Conservation (phyloP, 768 basidiomycete genomes). For the Scleroderma citrinum region DNA sequence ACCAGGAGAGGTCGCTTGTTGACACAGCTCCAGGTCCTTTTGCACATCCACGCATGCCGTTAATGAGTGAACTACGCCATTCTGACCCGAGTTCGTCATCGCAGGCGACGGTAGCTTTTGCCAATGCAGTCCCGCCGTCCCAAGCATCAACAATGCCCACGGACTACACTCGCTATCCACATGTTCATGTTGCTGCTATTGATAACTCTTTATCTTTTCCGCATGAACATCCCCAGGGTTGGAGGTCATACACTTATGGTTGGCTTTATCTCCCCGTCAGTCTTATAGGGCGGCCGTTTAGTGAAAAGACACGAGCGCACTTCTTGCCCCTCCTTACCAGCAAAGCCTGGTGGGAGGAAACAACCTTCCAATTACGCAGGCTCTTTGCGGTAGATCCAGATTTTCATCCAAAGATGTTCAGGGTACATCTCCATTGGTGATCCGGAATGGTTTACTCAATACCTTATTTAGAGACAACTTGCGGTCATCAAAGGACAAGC, state of each 20-base stretch:
- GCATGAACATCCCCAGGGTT: slow-evolving; percentile 81
- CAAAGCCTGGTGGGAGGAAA: slow-evolving; percentile 88
- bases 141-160: slow-evolving; percentile 30
- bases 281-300: slow-evolving; percentile 81
- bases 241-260: slow-evolving; percentile 79
- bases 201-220: slow-evolving; percentile 92
- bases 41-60: slow-evolving; percentile 60
- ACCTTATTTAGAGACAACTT: slow-evolving; percentile 59
- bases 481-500: slow-evolving; percentile 94
- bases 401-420: slow-evolving; percentile 89
- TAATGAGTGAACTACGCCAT: slow-evolving; percentile 64
- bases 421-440: slow-evolving; percentile 35
- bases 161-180: slow-evolving; percentile 57
- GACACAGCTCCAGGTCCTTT: slow-evolving; percentile 74
- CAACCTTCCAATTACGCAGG: slow-evolving; percentile 68
- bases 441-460: slow-evolving; percentile 4
- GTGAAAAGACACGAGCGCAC: slow-evolving; percentile 72
- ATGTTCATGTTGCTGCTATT: slow-evolving; percentile 89
- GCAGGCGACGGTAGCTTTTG: slow-evolving; percentile 35
- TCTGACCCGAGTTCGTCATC: slow-evolving; percentile 35
- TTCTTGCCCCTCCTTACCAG: slow-evolving; percentile 80
- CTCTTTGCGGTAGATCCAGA: slow-evolving; percentile 79
- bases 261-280: slow-evolving; percentile 86
- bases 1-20: slow-evolving; percentile 70
- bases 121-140: slow-evolving; percentile 34